Percentiles rank a stretch among this genome's conserved stretches.
Conservation (phyloP, 306 rosid genomes). For the Rosa chinensis region DNA sequence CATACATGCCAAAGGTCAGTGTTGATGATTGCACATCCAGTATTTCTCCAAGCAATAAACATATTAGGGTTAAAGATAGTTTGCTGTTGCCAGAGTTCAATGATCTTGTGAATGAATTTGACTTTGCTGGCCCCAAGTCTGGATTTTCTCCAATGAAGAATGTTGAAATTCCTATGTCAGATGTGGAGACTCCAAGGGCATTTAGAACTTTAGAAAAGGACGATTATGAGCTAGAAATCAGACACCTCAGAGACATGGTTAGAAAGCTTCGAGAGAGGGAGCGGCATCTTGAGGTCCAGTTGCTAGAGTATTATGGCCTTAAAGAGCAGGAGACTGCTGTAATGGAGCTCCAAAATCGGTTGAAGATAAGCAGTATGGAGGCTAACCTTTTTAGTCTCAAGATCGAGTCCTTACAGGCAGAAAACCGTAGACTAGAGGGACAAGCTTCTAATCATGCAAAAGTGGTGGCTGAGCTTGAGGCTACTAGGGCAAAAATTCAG, state of each 20-base stretch:
- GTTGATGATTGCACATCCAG: slow-evolving; percentile 33
- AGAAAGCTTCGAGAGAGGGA: slow-evolving; percentile 78
- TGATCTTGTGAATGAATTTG: slow-evolving; percentile 51
- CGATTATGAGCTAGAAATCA: slow-evolving; percentile 63
- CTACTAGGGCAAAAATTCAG: slow-evolving; percentile 58
- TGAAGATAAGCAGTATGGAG: slow-evolving; percentile 74
- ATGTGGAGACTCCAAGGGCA: slow-evolving; percentile 40
- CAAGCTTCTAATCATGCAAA: slow-evolving; percentile 52
- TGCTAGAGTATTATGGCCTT: slow-evolving; percentile 82
- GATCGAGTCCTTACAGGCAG: slow-evolving; percentile 65
- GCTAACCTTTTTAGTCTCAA: slow-evolving; percentile 74
- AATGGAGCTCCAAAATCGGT: slow-evolving; percentile 77
- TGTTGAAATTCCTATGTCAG: slow-evolving; percentile 43
- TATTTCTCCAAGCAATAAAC: slow-evolving; percentile 41
- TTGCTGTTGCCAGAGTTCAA: slow-evolving; percentile 47
- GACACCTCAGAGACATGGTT: slow-evolving; percentile 56
- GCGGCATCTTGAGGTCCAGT: slow-evolving; percentile 64
- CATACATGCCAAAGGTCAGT: slow-evolving; percentile 36
- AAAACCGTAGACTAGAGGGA: slow-evolving; percentile 59
- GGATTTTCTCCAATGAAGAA: slow-evolving; percentile 44
- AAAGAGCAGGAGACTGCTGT: slow-evolving; percentile 81
- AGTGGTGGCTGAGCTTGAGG: slow-evolving; percentile 63
- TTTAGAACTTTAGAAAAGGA: slow-evolving; percentile 39
- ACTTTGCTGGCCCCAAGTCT: slow-evolving; percentile 33
- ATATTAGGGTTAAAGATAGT: slow-evolving; percentile 49